Percentiles rank a stretch among this genome's conserved stretches.
phyloP scores from a whole-genome alignment of 768 basidiomycete genomes.

The Boletus vermiculosoides region DNA sequence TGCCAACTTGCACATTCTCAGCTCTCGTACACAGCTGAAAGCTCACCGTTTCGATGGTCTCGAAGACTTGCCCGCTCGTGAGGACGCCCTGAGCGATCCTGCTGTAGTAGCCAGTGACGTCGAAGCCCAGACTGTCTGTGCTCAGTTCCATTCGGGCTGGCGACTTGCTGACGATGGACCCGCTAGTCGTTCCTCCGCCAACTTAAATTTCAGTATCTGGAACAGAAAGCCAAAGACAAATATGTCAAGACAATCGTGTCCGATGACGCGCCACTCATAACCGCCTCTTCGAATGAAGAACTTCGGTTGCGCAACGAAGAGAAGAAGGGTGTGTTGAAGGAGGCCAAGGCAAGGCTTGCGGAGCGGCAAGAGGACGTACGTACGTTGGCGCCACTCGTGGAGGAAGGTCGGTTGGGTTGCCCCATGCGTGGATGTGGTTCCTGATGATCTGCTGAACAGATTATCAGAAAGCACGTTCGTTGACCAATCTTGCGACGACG shows the following conservation, averaged over 20 bases:
- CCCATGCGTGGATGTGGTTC: not conserved
- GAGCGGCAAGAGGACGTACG: slow-evolving; percentile 63
- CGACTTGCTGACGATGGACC: slow-evolving; percentile 3
- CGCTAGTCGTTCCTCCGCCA: slow-evolving; percentile 70
- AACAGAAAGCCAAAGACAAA: slow-evolving; percentile 88
- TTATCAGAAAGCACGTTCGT: slow-evolving; percentile 52
- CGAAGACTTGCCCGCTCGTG: slow-evolving; percentile 25
- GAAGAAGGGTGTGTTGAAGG: slow-evolving; percentile 69
- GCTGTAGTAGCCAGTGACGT: slow-evolving; percentile 58
- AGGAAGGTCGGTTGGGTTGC: slow-evolving; percentile 49
- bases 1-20: slow-evolving; percentile 23
- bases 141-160: not conserved
- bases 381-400: slow-evolving; percentile 63
- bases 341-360: slow-evolving; percentile 58
- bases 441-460: slow-evolving; percentile 39
- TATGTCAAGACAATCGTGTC: slow-evolving; percentile 86
- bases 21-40: slow-evolving; percentile 22
- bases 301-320: slow-evolving; percentile 58
- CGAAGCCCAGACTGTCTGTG: slow-evolving; percentile 57
- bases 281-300: slow-evolving; percentile 74
- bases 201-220: slow-evolving; percentile 86
- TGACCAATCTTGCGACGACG: slow-evolving; percentile 52
- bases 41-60: slow-evolving; percentile 30
- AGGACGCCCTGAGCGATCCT: slow-evolving; percentile 46
- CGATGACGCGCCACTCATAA: slow-evolving; percentile 80